Percentiles rank a stretch among this genome's conserved stretches.
Conservation (phyloP, 1,139 yeast species). For the Yamadazyma blattariae region DNA sequence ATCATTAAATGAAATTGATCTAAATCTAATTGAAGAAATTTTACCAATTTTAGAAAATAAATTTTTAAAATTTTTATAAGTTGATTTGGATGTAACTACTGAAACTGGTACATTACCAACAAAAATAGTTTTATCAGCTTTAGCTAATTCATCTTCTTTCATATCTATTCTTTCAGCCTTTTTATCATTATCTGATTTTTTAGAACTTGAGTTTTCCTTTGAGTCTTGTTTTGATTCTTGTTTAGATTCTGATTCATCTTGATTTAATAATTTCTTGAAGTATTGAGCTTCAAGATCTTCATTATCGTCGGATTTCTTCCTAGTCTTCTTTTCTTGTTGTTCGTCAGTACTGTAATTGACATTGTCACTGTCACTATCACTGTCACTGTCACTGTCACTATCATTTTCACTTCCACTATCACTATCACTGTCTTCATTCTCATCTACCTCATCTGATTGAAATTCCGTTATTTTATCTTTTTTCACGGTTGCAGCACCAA, state of each 20-base stretch:
- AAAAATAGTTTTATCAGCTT: slow-evolving; percentile 86
- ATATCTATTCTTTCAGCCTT: slow-evolving; percentile 44
- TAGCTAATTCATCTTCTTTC: slow-evolving; percentile 69
- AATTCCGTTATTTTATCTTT: too few species aligned
- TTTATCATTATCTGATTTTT: slow-evolving; percentile 6
- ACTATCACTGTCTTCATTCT: slow-evolving; percentile 8
- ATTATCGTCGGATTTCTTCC: slow-evolving; percentile 31
- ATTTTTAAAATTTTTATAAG: slow-evolving; percentile 62
- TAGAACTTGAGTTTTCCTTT: slow-evolving; percentile 1
- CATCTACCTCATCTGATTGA: too few species aligned
- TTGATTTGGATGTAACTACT: slow-evolving; percentile 62
- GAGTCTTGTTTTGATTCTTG: slow-evolving; percentile 3
- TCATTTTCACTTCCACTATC: slow-evolving; percentile 8
- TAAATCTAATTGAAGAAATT: slow-evolving; percentile 75
- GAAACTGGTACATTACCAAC: slow-evolving; percentile 78
- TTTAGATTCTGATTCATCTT: slow-evolving; percentile 14
- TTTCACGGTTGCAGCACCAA: too few species aligned
- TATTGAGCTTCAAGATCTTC: slow-evolving; percentile 49
- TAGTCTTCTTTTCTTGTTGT: slow-evolving; percentile 13
- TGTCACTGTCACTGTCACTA: slow-evolving; percentile 7
- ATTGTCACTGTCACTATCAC: slow-evolving; percentile 10
- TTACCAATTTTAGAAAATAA: slow-evolving; percentile 57
- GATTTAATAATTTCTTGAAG: slow-evolving; percentile 36
- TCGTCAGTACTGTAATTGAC: slow-evolving; percentile 6
- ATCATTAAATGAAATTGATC: slow-evolving; percentile 89